Conservation (phyloP, 1,139 yeast genomes). For the Taiozyma sp. region DNA sequence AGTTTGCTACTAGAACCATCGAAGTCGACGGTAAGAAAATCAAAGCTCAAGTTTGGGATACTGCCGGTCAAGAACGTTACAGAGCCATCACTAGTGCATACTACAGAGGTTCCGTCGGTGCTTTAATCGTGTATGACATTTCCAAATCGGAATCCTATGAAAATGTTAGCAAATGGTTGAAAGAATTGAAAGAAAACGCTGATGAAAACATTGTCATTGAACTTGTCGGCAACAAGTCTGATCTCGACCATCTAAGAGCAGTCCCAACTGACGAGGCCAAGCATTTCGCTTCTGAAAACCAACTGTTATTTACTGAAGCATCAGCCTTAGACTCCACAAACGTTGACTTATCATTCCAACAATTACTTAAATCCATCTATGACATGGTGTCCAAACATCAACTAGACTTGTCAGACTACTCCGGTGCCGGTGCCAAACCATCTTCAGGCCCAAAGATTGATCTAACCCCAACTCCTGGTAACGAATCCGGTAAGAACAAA, state of each 20-base stretch:
- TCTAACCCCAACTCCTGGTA: conserved; percentile 91
- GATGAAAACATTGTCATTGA: conserved; percentile 96
- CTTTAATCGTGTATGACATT: conserved; percentile 91
- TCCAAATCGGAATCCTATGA: conserved; percentile 92
- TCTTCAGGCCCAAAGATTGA: conserved; percentile 85
- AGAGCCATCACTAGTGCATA: conserved; percentile 97
- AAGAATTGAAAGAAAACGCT: conserved; percentile 93
- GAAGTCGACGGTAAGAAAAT: conserved; percentile 93
- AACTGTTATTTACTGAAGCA: conserved; percentile 92
- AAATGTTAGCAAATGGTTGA: conserved; percentile 91
- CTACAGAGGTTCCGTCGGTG: conserved; percentile 98
- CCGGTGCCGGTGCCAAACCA: conserved; percentile 44
- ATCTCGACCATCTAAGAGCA: conserved; percentile 91
- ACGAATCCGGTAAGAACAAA: conserved; percentile 56
- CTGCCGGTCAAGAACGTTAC: conserved; percentile 98
- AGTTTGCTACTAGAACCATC: conserved; percentile 94
- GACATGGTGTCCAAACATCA: conserved; percentile 88
- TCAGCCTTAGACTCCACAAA: conserved; percentile 93
- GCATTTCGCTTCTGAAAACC: conserved; percentile 92
- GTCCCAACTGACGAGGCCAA: conserved; percentile 98
- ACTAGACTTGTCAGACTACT: conserved; percentile 65
- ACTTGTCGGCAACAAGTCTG: conserved; percentile 94
- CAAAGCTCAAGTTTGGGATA: conserved; percentile 99
- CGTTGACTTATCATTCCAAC: conserved; percentile 92
- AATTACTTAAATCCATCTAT: conserved; percentile 85